Evolutionary conservation across 2,329 filamentous ascomycete species (phyloP).

Genomic region (Trichoderma simmonsii): DNA sequence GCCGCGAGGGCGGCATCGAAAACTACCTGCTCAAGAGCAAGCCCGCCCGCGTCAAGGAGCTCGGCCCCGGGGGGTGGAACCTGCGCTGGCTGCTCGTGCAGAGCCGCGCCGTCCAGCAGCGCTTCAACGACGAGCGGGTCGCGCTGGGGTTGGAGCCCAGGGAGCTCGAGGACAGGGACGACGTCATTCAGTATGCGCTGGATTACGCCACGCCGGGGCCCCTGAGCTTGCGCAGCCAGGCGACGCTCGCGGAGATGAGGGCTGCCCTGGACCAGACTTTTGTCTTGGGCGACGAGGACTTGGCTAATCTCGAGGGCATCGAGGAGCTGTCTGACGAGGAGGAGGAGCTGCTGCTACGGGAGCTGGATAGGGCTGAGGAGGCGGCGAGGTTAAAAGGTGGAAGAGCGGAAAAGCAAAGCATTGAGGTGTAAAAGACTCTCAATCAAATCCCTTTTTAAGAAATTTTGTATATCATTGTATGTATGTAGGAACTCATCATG

Average conservation of each 20-base stretch:
- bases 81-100: slow-evolving; percentile 89
- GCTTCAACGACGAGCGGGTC: slow-evolving; percentile 63
- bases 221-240: slow-evolving; percentile 35
- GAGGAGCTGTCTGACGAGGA: slow-evolving; percentile 42
- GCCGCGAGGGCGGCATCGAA: slow-evolving; percentile 85
- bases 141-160: slow-evolving; percentile 57
- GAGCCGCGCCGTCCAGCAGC: slow-evolving; percentile 60
- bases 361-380: slow-evolving; percentile 32
- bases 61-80: slow-evolving; percentile 88
- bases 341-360: slow-evolving; percentile 31
- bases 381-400: neutral
- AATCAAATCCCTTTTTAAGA: neutral
- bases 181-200: slow-evolving; percentile 40
- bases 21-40: slow-evolving; percentile 85
- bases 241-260: slow-evolving; percentile 39
- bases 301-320: slow-evolving; percentile 37
- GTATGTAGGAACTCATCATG: slow-evolving; percentile 8
- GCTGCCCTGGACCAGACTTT: slow-evolving; percentile 45
- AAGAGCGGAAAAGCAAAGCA: slow-evolving; percentile 8
- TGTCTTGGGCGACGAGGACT: slow-evolving; percentile 42
- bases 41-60: slow-evolving; percentile 72
- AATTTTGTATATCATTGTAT: slow-evolving; percentile 20
- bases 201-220: slow-evolving; percentile 42
- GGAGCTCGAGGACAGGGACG: slow-evolving; percentile 36
- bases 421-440: neutral